Conservation (phyloP, 306 rosid genomes). For the Oxytropis ochrocephala region DNA sequence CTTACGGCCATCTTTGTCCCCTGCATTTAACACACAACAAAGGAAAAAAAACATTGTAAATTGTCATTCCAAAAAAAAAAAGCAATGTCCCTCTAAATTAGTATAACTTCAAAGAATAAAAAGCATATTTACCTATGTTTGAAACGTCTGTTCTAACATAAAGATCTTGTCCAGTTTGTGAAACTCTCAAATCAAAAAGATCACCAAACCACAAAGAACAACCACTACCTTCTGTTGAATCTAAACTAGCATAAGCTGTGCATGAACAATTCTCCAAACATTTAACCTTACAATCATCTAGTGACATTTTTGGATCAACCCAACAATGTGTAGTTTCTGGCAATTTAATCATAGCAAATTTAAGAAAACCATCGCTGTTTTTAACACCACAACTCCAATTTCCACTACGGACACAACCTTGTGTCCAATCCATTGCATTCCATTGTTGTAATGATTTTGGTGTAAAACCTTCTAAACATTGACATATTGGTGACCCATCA, state of each 20-base stretch:
- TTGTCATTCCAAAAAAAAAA: neutral
- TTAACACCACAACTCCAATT: conserved; percentile 13
- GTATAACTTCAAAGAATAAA: neutral
- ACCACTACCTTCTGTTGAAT: neutral
- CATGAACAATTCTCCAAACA: conserved; percentile 12
- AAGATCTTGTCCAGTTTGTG: neutral
- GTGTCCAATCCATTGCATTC: neutral
- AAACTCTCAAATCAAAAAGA: neutral
- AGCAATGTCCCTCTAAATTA: neutral
- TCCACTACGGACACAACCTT: conserved; percentile 16
- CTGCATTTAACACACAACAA: neutral
- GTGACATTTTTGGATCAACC: neutral
- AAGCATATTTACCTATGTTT: neutral
- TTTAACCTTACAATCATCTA: neutral
- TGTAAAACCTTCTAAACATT: conserved; percentile 23
- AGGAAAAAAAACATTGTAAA: neutral
- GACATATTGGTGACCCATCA: neutral
- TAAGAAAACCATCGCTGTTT: conserved; percentile 11
- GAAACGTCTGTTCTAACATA: conserved; percentile 15
- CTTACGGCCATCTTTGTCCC: neutral
- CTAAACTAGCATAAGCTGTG: neutral
- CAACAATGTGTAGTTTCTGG: conserved; percentile 20
- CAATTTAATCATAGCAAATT: neutral
- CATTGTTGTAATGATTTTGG: neutral
- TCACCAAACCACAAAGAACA: conserved; percentile 7